Evolutionary conservation across 2,329 filamentous ascomycete species (phyloP), one percentile per base, ranked within the genome.

Genomic region (Erysiphe pulchra): DNA sequence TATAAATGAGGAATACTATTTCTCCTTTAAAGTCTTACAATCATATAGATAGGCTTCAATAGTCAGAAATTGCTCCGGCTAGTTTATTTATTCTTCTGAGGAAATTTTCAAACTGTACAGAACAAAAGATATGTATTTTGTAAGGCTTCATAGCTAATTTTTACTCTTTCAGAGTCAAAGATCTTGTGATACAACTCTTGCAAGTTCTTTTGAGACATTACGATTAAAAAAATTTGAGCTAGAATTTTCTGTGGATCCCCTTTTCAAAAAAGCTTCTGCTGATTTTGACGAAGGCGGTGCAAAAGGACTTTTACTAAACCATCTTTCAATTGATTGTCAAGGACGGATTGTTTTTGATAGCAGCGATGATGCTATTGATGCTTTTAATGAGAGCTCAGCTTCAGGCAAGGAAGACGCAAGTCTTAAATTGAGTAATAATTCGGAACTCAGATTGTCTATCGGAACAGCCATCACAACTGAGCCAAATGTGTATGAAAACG

Each of bases 251-350:
- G 87, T 98, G 5, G 90, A 98, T 57, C 90, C 90, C 2, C 64
- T 98, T n/a, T 98, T 98, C 71, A 98, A 98, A 59, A 98, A 98
- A 58, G 87, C 87, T 0, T 92, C 87, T 6, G 90, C 90, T 39
- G 90, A 98, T 63, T 98, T 98, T 52, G 90, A 98, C 58, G 90
- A 98, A 63, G 90, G 90, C 17, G 90, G 90, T 47, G 90, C 90
- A 47, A 98, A 95, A 62, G 90, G 90, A 17, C 68, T 98, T 38
- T 68, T 98, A 17, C 70, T 98, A 31, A 98, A 98, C 57, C 87
- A 98, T 61, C 68, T 98, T n/a, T 83, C 87, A 57, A 94, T 98
- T 51, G 90, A 98, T 60, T 73, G 75, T 1, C 75, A 84, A 51
- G 90, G 90, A 38, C 75, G 87, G 33, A 98, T 98, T 50, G 86